Base-by-base conservation (phyloP, 805 yeast genomes). In the Phaffomyces thermotolerans region DNA sequence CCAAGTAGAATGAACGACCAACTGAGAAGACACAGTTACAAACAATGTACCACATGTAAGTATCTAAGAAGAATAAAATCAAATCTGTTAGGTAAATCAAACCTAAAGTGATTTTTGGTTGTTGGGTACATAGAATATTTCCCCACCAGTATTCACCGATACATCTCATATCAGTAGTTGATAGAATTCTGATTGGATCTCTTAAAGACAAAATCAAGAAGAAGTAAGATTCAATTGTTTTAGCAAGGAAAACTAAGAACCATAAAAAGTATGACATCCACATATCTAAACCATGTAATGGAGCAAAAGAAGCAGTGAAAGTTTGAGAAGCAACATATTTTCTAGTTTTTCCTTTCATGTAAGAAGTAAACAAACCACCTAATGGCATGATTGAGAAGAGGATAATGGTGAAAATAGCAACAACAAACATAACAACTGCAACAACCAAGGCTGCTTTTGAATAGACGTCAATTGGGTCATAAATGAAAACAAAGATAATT, bases 11-110 rank as follows among this genome's bases (percentile, higher is more conserved):
- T 14, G 99, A 93, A 65, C 96, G 87, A 57, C 96, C 97, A 60
- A 93, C 88, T 49, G 98, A 91, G 79, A 88, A 90, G 54, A 88
- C 78, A 68, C 95, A 84, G 78, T 91, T 93, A 66, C 85, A 82
- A 58, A 93, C 73, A 73, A 93, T 90, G 76, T 93, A 93, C 99
- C 99, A 93, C 84, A 93, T 78, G 67, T 88, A 93, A 49, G 99
- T 88, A 84, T 93, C 99, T 75, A 93, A 77, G 81, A 93, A 93
- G 84, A 93, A 93, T 68, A 93, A 76, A 57, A 93, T 72, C 75
- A 95, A 73, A 70, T 93, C 99, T 41, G 95, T 91, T 48, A 84
- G 79, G 54, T 77, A 79, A 96, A 93, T 91, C 71, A 93, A 72
- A 63, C 95, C 97, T 62, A 93, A 73, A 36, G 88, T 89, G 58